phyloP scores from a whole-genome alignment of 2,329 filamentous ascomycete genomes.

The Cladosporium austrohemisphaericum region DNA sequence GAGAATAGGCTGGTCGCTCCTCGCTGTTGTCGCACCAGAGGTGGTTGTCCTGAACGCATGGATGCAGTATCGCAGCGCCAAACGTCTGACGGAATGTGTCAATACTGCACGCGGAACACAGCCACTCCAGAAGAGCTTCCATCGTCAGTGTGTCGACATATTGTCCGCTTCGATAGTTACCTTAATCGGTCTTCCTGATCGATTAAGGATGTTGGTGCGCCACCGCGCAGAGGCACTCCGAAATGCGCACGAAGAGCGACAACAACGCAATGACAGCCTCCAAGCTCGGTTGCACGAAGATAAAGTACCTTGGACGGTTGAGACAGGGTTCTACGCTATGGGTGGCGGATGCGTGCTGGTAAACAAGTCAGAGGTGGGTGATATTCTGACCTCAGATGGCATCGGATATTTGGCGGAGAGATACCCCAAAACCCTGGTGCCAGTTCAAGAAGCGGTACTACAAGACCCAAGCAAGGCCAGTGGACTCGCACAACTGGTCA shows the following conservation, averaged over 20 bases:
- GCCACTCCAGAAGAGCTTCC: not conserved
- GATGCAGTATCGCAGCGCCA: slow-evolving; percentile 1
- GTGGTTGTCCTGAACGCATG: slow-evolving; percentile 10
- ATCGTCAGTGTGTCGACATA: no score
- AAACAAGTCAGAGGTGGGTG: no score
- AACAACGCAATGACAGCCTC: not conserved
- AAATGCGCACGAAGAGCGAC: not conserved
- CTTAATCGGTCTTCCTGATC: not conserved
- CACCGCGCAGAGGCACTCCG: not conserved
- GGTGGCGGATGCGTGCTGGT: not conserved
- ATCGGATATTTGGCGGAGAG: not conserved
- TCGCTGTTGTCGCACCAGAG: slow-evolving; percentile 19
- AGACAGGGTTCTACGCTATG: slow-evolving; percentile 1
- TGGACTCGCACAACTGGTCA: slow-evolving; percentile 18
- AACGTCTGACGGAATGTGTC: not conserved
- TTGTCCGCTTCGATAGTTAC: no score
- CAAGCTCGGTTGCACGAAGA: not conserved
- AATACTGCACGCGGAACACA: not conserved
- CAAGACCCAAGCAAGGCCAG: slow-evolving; percentile 19
- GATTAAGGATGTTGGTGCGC: not conserved
- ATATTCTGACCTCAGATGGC: not conserved
- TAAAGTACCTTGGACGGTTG: not conserved
- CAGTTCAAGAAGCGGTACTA: not conserved
- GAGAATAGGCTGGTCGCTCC: slow-evolving; percentile 15
- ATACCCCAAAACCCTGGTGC: not conserved